Evolutionary conservation across 148 eudicot species (phyloP).

Genomic region (Hydrangea macrophylla): DNA sequence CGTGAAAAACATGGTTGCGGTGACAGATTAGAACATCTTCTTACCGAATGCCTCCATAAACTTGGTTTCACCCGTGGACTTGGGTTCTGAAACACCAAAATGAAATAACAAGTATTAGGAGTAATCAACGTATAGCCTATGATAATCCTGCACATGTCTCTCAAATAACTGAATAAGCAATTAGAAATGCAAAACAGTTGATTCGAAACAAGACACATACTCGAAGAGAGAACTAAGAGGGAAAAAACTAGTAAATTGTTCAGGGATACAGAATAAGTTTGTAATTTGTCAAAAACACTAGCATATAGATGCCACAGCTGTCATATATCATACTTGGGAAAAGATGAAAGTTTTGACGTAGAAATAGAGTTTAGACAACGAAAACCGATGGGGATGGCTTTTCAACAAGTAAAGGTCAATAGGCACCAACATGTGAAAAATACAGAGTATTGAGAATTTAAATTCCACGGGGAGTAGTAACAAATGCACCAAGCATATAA

Average conservation of each 20-base stretch:
- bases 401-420: background rate
- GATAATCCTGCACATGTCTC: background rate
- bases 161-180: background rate
- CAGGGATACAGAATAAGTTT: background rate
- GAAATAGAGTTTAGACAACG: background rate
- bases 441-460: background rate
- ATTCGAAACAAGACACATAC: background rate
- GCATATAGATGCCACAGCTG: background rate
- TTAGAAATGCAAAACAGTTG: background rate
- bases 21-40: conserved; percentile 8
- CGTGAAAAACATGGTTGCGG: background rate
- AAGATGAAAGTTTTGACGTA: background rate
- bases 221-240: background rate
- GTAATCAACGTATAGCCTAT: background rate
- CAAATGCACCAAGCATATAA: background rate
- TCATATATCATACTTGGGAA: conserved; percentile 1
- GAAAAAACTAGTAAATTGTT: background rate
- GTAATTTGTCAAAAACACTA: background rate
- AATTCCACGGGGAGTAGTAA: background rate
- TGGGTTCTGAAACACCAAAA: conserved; percentile 59
- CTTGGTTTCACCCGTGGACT: conserved; percentile 61
- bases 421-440: background rate
- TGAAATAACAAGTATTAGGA: background rate
- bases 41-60: conserved; percentile 84
- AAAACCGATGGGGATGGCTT: too few species aligned